phyloP scores from a whole-genome alignment of 305 asterid genomes.

The Solanum hybrid region DNA sequence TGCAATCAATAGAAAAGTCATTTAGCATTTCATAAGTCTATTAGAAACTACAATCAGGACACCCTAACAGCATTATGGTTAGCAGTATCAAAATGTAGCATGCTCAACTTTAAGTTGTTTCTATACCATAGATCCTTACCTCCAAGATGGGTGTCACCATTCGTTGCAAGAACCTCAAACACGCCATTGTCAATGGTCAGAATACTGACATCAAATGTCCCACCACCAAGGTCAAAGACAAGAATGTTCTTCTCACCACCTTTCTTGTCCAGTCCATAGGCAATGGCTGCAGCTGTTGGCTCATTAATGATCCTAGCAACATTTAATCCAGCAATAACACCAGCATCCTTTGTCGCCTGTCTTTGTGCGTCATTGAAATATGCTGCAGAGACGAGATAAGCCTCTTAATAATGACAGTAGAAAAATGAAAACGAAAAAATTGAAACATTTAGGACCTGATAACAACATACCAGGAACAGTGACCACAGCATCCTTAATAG shows the following conservation, averaged over 20 bases:
- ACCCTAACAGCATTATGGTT: not conserved
- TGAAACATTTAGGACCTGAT: not conserved
- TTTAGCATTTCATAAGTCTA: not conserved
- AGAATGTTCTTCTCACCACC: slow-evolving; percentile 47
- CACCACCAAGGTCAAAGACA: slow-evolving; percentile 50
- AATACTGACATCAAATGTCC: slow-evolving; percentile 46
- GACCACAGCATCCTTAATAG: slow-evolving; percentile 38
- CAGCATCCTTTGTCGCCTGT: slow-evolving; percentile 46
- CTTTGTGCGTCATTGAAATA: slow-evolving; percentile 50
- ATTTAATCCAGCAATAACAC: slow-evolving; percentile 34
- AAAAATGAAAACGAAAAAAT: not conserved
- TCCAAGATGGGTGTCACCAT: slow-evolving; percentile 56
- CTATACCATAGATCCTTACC: slow-evolving; percentile 20
- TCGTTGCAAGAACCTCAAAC: slow-evolving; percentile 44
- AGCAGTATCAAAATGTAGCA: not conserved
- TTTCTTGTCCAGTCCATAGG: slow-evolving; percentile 39
- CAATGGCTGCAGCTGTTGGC: slow-evolving; percentile 48
- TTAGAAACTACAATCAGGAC: not conserved
- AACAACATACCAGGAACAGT: slow-evolving; percentile 38
- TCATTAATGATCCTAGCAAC: slow-evolving; percentile 42
- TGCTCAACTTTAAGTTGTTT: not conserved
- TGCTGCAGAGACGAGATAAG: slow-evolving; percentile 17
- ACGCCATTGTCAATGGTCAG: slow-evolving; percentile 40
- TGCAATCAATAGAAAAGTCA: not conserved
- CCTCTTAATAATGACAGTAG: not conserved